Percentiles rank a stretch among this genome's conserved stretches.
phyloP scores from a whole-genome alignment of 345 rosid species.

The Salix exigua region DNA sequence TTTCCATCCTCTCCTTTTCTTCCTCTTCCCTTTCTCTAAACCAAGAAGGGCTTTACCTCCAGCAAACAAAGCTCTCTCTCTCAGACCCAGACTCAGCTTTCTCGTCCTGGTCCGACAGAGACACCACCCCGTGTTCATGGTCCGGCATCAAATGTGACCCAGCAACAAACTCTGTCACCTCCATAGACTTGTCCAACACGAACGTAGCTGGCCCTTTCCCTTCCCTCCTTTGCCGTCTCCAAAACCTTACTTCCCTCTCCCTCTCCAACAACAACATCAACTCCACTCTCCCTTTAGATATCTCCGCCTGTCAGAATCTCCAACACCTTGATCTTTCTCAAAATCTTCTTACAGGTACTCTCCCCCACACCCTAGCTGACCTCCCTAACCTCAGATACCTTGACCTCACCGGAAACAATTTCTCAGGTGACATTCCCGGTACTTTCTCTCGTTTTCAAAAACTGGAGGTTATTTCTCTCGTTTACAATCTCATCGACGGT shows the following conservation, averaged over 20 bases:
- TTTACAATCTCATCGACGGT: slow-evolving; percentile 73
- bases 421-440: slow-evolving; percentile 81
- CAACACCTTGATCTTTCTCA: slow-evolving; percentile 68
- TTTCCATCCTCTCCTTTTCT: slow-evolving; percentile 9
- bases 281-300: slow-evolving; percentile 56
- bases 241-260: slow-evolving; percentile 47
- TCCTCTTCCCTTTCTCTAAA: slow-evolving; percentile 34
- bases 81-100: slow-evolving; percentile 58
- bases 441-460: slow-evolving; percentile 57
- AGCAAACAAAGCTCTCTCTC: slow-evolving; percentile 40
- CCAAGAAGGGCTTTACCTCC: slow-evolving; percentile 66
- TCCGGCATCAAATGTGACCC: slow-evolving; percentile 48
- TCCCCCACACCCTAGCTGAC: slow-evolving; percentile 53
- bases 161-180: slow-evolving; percentile 43
- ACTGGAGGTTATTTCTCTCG: slow-evolving; percentile 79
- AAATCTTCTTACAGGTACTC: slow-evolving; percentile 70
- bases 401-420: slow-evolving; percentile 76
- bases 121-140: slow-evolving; percentile 59
- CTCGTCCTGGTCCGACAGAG: slow-evolving; percentile 52
- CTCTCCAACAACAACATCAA: slow-evolving; percentile 60
- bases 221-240: slow-evolving; percentile 59
- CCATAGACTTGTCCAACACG: slow-evolving; percentile 56
- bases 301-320: slow-evolving; percentile 57
- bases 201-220: slow-evolving; percentile 79
- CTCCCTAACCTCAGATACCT: slow-evolving; percentile 50